phyloP scores from a whole-genome alignment of 495 filamentous ascomycete species.

The Neurospora sp. region DNA sequence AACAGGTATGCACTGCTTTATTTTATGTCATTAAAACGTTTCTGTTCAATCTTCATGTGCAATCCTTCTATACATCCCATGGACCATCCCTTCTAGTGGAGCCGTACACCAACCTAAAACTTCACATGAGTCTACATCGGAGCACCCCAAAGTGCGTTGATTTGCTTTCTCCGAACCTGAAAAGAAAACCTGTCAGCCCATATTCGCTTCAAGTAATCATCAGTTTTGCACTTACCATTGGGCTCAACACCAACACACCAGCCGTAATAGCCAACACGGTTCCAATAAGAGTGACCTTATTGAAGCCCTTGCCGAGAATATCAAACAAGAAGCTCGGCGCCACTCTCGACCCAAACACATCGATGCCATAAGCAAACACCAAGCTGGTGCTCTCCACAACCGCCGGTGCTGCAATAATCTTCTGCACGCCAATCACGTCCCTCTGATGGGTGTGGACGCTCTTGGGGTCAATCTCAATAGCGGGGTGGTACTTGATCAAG shows the following conservation, averaged over 20 bases:
- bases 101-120: not conserved
- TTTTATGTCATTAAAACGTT: not conserved
- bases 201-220: not conserved
- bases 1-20: not conserved
- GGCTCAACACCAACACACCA: conserved; percentile 67
- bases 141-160: conserved; percentile 27
- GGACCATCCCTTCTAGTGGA: not conserved
- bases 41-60: not conserved
- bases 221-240: conserved; percentile 57
- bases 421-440: conserved; percentile 65
- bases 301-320: conserved; percentile 85
- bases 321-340: conserved; percentile 84
- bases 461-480: conserved; percentile 75
- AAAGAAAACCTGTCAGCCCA: not conserved
- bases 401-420: conserved; percentile 63
- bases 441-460: conserved; percentile 73
- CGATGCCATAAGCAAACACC: conserved; percentile 79
- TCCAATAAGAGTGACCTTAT: conserved; percentile 69
- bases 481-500: conserved; percentile 61
- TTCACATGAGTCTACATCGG: not conserved
- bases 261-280: conserved; percentile 70
- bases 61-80: not conserved
- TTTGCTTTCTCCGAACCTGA: conserved; percentile 32
- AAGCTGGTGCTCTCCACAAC: conserved; percentile 89
- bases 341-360: conserved; percentile 79